Evolutionary conservation across 2,329 filamentous ascomycete genomes (phyloP).

Genomic region (Colletotrichum chlorophyti): DNA sequence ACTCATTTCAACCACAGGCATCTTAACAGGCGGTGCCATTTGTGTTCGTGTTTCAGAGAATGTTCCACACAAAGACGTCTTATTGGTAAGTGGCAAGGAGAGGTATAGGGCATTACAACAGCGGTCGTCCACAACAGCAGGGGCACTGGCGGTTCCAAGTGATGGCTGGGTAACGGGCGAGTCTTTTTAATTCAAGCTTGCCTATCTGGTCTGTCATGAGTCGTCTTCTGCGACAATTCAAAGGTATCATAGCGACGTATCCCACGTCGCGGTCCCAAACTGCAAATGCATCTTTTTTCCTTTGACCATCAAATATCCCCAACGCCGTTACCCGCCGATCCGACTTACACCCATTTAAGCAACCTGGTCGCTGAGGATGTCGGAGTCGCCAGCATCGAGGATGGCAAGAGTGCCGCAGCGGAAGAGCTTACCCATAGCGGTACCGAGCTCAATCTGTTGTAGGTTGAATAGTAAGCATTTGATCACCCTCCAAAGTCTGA

Average conservation of each 20-base stretch:
- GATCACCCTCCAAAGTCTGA: constrained; percentile 85
- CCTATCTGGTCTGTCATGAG: constrained; percentile 20
- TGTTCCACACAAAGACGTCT: too few relatives aligned
- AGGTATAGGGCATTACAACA: too few relatives aligned
- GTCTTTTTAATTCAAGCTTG: constrained; percentile 22
- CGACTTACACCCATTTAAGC: constrained; percentile 52
- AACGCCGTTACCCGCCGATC: constrained; percentile 48
- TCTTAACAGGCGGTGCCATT: too few relatives aligned
- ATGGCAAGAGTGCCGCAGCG: constrained; percentile 97
- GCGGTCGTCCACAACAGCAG: too few relatives aligned
- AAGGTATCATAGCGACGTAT: constrained; percentile 25
- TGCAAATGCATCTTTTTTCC: constrained; percentile 15
- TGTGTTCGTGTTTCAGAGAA: too few relatives aligned
- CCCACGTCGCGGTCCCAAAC: constrained; percentile 18
- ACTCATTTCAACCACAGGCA: too few relatives aligned
- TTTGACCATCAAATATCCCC: constrained; percentile 39
- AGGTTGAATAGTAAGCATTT: constrained; percentile 60
- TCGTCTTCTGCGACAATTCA: constrained; percentile 13
- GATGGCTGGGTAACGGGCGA: constrained; percentile 28
- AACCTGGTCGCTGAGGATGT: constrained; percentile 86
- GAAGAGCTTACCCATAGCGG: constrained; percentile 99
- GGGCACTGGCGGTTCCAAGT: too few relatives aligned
- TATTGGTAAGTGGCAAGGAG: too few relatives aligned
- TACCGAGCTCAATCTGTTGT: constrained; percentile 93
- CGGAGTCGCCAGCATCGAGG: constrained; percentile 96